Base-by-base conservation (phyloP, 106 monocot species). In the Dioscorea alata region DNA sequence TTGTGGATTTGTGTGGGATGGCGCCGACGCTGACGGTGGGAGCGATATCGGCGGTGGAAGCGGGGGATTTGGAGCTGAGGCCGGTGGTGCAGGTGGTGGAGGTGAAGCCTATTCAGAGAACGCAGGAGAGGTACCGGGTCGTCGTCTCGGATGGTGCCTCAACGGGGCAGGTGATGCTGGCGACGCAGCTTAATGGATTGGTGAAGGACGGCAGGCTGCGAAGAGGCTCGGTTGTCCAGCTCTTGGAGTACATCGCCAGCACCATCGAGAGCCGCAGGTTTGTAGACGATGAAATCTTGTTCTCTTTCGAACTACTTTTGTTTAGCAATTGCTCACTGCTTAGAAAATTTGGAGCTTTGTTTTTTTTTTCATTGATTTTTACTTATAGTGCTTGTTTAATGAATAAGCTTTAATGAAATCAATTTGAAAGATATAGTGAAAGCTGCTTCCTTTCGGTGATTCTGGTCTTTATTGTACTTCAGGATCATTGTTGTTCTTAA, bases 401-500 rank as follows among this genome's bases (percentile, higher is more conserved):
- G 8, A 58, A 58, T 4, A 19, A 20, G 19, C 8, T 19, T 8
- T n/a, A 8, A 8, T 58, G 58, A 2, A 28, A 28, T 58, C 8
- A 19, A 58, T 58, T 58, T 58, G 8, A 58, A 8, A 19, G 20
- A 51, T 17, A 51, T 51, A 4, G 54, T 1, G 54, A 19, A 54
- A 54, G 12, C 15, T 54, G 56, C 6, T 28, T 25, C 22, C 17
- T 52, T 73, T 13, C 17, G 15, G 12, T 65, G 23, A 57, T 65
- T 49, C 23, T 50, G 13, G 32, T 65, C 12, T 19, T 49, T 62
- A 48, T 74, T 33, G 57, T 75, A 25, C 5, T 79, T 67, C 81
- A 99, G 99, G 79, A 60, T 90, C 33, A 90, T 99, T 75, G 79
- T 99, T 54, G 74, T 99, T 50, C 79, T 99, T 59, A 93, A 99